Evolutionary conservation across 768 basidiomycete species (phyloP), one percentile per base, ranked within the genome.

Genomic region (Auriscalpium orientale): DNA sequence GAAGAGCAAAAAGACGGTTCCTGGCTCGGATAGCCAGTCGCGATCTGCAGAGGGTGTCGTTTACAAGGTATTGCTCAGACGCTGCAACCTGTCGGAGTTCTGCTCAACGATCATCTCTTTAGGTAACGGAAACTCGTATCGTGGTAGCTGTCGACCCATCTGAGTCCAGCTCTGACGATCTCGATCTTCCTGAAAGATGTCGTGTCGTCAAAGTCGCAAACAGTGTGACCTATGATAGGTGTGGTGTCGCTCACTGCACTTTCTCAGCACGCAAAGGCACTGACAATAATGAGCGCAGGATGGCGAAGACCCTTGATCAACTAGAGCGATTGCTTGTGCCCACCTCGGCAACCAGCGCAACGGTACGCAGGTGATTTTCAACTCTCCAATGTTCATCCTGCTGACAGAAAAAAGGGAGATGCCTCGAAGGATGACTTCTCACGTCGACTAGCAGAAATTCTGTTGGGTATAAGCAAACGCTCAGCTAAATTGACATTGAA

Each of bases 161-260:
- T 15, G 85, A 87, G 50, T 73, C 77, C 2, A 72, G 71, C 35
- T 76, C 77, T 49, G 79, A 82, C 46, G 87, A 90, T 49, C 71
- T 90, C 12, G 88, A 92, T 63, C 67, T 97, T 0, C 91, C 93
- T 7, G 92, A 95, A 64, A 78, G 88, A 50, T 91, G 92, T 70
- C 78, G 90, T 16, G 72, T 94, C 51, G 67, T 98, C 51, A 98
- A 98, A 66, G 76, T 95, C 2, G 93, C 93, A 12, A 98, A 98
- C 63, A 92, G 85, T 54, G 84, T 91, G 15, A 98, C 95, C 0
- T 94, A 89, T 67, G 91, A 94, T 63, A 79, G 94, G 89, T 83
- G 66, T 45, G 58, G 37, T 21, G 16, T 46, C 52, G 47, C 37
- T 18, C 28, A 4, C 48, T 22, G 28, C n/a, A 10, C 18, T 8